phyloP scores from a whole-genome alignment of 2,329 filamentous ascomycete genomes.

The Cladosporium austrohemisphaericum region DNA sequence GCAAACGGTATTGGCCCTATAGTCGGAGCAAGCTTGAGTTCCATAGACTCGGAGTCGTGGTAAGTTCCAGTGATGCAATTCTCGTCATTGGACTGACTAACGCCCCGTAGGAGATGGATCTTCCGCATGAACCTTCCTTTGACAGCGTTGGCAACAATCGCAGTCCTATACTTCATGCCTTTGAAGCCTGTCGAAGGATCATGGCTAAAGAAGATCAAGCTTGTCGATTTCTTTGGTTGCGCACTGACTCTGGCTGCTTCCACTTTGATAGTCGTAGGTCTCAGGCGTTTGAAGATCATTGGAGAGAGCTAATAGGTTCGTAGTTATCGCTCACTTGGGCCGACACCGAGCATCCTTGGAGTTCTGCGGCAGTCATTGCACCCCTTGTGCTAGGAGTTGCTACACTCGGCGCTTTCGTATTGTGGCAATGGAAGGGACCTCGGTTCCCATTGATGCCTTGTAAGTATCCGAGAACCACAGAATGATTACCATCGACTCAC shows the following conservation, averaged over 20 bases:
- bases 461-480: constrained; percentile 20
- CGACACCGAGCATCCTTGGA: constrained; percentile 56
- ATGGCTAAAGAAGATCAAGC: constrained; percentile 48
- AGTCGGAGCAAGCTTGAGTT: constrained; percentile 50
- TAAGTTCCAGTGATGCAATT: background rate
- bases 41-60: constrained; percentile 12
- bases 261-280: constrained; percentile 44
- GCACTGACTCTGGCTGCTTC: constrained; percentile 46
- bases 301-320: background rate
- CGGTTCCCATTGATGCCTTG: constrained; percentile 47
- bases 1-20: constrained; percentile 55
- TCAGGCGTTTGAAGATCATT: background rate
- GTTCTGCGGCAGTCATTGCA: constrained; percentile 36
- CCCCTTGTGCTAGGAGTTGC: constrained; percentile 44
- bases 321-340: constrained; percentile 51
- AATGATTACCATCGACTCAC: background rate
- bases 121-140: constrained; percentile 46
- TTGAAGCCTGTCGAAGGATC: constrained; percentile 52
- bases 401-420: constrained; percentile 47
- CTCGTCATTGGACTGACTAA: constrained; percentile 16
- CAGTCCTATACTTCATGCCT: constrained; percentile 55
- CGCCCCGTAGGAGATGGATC: constrained; percentile 32
- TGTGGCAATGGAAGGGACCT: constrained; percentile 53
- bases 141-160: constrained; percentile 45
- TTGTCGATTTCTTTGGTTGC: constrained; percentile 51